These are phyloP conservation scores for Ceratocystis colombiana DNA, from an alignment of 2,329 filamentous ascomycete genomes.

Conservation along the genomic window DNA sequence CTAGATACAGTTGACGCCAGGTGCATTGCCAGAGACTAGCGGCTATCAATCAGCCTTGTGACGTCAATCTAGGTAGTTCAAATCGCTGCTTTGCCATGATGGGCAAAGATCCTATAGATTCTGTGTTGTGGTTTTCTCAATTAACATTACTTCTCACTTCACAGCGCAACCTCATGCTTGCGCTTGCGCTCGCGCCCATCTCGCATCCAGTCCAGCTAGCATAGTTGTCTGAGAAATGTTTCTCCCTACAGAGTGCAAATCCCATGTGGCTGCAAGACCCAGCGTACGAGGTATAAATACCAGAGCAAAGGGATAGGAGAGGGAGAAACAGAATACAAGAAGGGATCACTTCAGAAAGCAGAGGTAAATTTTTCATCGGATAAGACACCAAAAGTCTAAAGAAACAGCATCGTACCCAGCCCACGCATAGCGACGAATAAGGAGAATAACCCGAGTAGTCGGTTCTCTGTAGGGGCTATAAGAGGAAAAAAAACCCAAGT, in stretches of 20 bases:
- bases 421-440: not conserved
- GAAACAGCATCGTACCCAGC: not conserved
- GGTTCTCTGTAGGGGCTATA: no score
- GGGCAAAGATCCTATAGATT: no score
- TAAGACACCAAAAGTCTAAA: not conserved
- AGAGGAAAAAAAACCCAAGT: not conserved
- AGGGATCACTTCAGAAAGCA: not conserved
- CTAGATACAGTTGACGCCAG: not conserved
- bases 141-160: not conserved
- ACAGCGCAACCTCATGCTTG: not conserved
- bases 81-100: no score
- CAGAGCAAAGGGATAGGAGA: not conserved
- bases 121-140: no score
- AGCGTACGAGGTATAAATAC: not conserved
- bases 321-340: not conserved
- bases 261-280: slow-evolving; percentile 14
- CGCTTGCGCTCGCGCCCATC: not conserved
- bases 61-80: not conserved
- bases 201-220: not conserved
- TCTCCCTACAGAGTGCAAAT: slow-evolving; percentile 7
- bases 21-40: not conserved
- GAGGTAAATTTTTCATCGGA: not conserved
- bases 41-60: not conserved
- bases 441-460: no score
- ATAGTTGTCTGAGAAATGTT: slow-evolving; percentile 2